These are phyloP conservation scores for Urochloa ruziziensis DNA, from an alignment of 176 grass and related monocot genomes.

Conservation along the genomic window DNA sequence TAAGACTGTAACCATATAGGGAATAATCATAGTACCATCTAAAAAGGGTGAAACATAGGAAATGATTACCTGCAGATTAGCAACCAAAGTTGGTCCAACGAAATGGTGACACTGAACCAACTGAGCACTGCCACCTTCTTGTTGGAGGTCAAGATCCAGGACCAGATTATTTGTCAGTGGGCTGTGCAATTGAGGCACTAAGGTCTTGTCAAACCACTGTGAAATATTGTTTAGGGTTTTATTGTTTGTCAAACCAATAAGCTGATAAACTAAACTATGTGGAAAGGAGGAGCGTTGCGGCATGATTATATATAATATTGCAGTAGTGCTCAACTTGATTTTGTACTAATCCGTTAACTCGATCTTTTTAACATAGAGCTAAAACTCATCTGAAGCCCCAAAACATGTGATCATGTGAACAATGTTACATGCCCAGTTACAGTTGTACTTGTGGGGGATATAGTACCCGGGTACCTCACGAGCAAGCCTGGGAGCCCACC, in stretches of 20 bases:
- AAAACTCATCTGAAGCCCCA: background rate
- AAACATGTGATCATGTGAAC: background rate
- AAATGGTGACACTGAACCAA: background rate
- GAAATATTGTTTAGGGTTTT: constrained; percentile 7
- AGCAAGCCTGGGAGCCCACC: too few species aligned
- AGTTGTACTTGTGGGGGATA: too few species aligned
- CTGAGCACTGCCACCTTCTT: background rate
- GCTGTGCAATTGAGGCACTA: constrained; percentile 6
- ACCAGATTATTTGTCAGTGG: background rate
- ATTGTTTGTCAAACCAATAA: constrained; percentile 11
- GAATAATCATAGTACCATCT: background rate
- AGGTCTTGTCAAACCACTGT: constrained; percentile 22
- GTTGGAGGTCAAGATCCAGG: background rate
- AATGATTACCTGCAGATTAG: background rate
- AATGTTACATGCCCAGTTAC: background rate
- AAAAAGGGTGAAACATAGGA: background rate
- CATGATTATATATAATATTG: background rate
- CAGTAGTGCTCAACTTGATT: constrained; percentile 3
- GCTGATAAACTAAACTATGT: constrained; percentile 20
- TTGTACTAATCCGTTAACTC: background rate
- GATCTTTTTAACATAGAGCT: background rate
- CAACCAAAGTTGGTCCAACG: background rate
- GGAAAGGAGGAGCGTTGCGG: background rate
- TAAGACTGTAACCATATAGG: background rate
- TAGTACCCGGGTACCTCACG: too few species aligned